These are phyloP conservation scores for Suillus placidus DNA, from an alignment of 768 basidiomycete genomes.

Conservation along the genomic window DNA sequence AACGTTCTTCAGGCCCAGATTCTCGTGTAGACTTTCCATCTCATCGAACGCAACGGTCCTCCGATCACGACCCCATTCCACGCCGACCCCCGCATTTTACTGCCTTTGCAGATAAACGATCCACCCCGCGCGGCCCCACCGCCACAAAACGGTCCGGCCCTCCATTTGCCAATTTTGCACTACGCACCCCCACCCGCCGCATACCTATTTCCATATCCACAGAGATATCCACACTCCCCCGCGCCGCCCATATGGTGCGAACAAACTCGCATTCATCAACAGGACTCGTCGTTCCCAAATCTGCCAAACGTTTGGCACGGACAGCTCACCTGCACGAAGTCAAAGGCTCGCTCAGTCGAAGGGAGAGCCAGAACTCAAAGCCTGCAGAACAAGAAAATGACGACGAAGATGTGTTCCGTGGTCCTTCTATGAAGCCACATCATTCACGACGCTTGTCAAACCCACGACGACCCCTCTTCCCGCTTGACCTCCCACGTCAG, in stretches of 20 bases:
- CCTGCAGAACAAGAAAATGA: slow-evolving; percentile 18
- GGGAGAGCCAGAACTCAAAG: slow-evolving; percentile 16
- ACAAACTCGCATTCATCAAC: slow-evolving; percentile 45
- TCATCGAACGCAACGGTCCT: neutral
- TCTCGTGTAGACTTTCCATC: neutral
- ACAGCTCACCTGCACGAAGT: slow-evolving; percentile 74
- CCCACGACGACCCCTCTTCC: slow-evolving; percentile 15
- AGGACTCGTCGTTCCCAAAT: slow-evolving; percentile 35
- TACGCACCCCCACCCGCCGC: slow-evolving; percentile 36
- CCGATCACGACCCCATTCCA: neutral
- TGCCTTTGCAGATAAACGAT: neutral
- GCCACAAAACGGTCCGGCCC: neutral
- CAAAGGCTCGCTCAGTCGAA: slow-evolving; percentile 25
- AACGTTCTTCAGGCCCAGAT: neutral
- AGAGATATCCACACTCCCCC: slow-evolving; percentile 32
- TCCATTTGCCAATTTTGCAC: slow-evolving; percentile 9
- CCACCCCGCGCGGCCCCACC: slow-evolving; percentile 1
- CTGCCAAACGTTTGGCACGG: slow-evolving; percentile 60
- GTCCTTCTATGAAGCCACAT: neutral
- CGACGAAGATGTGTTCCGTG: slow-evolving; percentile 22
- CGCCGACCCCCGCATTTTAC: neutral
- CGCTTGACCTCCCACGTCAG: slow-evolving; percentile 9
- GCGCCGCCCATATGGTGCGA: slow-evolving; percentile 45
- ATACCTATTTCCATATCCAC: slow-evolving; percentile 23
- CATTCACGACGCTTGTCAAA: neutral